Percentiles rank a stretch among this genome's conserved stretches.
Evolutionary conservation across 78 protist genomes (phyloP).

Genomic region (Trichosphaerium sp.): DNA sequence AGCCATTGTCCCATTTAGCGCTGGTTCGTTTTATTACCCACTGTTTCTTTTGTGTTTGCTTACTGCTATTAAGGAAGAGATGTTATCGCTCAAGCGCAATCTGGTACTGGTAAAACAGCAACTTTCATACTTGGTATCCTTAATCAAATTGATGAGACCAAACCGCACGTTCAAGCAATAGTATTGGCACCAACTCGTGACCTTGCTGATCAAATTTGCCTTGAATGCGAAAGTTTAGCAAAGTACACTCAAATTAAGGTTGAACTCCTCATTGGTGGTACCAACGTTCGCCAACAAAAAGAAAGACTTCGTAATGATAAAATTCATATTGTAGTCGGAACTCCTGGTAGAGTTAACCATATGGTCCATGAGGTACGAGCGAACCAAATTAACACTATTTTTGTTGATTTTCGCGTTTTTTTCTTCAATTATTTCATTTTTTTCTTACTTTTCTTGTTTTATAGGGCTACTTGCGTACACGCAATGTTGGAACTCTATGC

Average conservation of each 20-base stretch:
- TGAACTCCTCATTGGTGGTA: not conserved
- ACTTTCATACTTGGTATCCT: slow-evolving; percentile 33
- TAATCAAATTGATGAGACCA: not conserved
- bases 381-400: too few species aligned
- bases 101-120: too few species aligned
- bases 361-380: not conserved
- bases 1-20: slow-evolving; percentile 21
- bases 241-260: not conserved
- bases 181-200: slow-evolving; percentile 9
- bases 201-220: slow-evolving; percentile 1
- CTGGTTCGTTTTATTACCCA: too few species aligned
- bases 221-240: not conserved
- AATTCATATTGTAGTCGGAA: slow-evolving; percentile 15
- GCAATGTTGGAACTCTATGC: not conserved
- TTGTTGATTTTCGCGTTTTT: too few species aligned
- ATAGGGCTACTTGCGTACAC: too few species aligned
- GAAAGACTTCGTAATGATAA: not conserved
- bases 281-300: too few species aligned
- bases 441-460: not conserved
- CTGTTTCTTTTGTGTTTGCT: too few species aligned
- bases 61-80: slow-evolving; percentile 10
- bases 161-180: not conserved
- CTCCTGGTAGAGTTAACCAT: slow-evolving; percentile 10
- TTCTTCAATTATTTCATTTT: not conserved
- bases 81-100: too few species aligned